Base-by-base conservation (phyloP, 352 stramenopile species). In the Pythium insidiosum region DNA sequence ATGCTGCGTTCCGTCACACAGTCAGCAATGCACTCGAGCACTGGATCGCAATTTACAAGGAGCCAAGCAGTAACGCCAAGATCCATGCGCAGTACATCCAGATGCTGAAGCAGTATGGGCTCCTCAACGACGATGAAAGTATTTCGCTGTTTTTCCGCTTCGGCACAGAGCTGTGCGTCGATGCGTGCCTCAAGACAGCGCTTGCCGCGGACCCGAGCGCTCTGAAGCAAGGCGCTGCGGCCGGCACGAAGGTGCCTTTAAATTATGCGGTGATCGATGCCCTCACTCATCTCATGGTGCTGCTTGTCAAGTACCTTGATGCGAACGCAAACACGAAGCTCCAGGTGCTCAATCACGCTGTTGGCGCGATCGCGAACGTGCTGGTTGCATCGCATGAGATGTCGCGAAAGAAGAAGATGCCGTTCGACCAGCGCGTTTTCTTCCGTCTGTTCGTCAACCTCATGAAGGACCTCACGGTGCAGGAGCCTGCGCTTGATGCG, bases 361-460 rank as follows among this genome's bases (percentile, higher is more conserved):
- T 99, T 9, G 90, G 88, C 25, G 88, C 92, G 16, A 91, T 96
- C 50, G 85, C 94, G n/a, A 91, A 96, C 36, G 86, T 95, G 33
- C 76, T 99, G 49, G 90, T 98, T 34, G 88, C 84, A 6, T 58
- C 80, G 3, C 79, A 92, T 39, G 79, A 94, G 38, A 46, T 84
- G 33, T 80, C 73, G 24, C 73, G 75, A 49, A 92, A 91, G 62
- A 88, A 88, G 57, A 87, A 93, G 51, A 65, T 58, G 9, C 44
- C 61, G 5, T 99, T 98, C 55, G 97, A 99, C 62, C 96, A 99
- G 60, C 83, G 96, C 33, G 96, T 98, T 26, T 99, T 98, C 79
- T 99, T 98, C 68, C 86, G 96, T 39, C 78, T 99, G 62, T 88
- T 99, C 16, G 81, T 98, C 21, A 98, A 98, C 69, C 75, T 99